Percentiles rank a stretch among this genome's conserved stretches.
These are phyloP conservation scores for Perkinsus olseni DNA, from an alignment of 169 alveolate species.

Conservation along the genomic window DNA sequence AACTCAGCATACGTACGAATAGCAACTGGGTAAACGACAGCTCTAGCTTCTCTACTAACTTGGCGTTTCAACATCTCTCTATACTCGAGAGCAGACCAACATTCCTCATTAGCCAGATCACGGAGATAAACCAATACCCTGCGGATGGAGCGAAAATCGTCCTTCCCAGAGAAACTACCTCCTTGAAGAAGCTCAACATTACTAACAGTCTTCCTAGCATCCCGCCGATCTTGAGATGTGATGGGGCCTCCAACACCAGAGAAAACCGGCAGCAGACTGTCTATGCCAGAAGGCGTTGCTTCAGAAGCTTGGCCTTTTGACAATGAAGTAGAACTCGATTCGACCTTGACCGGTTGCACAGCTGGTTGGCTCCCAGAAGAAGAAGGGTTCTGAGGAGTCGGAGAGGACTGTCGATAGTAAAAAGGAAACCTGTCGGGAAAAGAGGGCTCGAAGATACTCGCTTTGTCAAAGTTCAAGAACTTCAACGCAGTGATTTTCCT, in stretches of 20 bases:
- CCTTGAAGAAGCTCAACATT: background rate
- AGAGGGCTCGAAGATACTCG: background rate
- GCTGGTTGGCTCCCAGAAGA: background rate
- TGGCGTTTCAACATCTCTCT: background rate
- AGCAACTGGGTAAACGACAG: background rate
- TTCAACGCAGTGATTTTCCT: background rate
- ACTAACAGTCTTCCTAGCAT: background rate
- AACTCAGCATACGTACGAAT: background rate
- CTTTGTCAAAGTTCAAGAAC: background rate
- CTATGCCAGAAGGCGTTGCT: background rate
- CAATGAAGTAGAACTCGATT: background rate
- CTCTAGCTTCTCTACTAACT: background rate
- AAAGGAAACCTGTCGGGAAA: too few species aligned
- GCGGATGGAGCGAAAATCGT: background rate
- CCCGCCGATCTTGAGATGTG: background rate
- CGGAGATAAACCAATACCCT: background rate
- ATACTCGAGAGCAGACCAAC: background rate
- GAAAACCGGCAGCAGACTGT: background rate
- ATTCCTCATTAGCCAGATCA: background rate
- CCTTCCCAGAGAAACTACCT: background rate
- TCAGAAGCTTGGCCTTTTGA: background rate
- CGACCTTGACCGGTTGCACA: background rate
- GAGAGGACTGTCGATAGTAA: too few species aligned
- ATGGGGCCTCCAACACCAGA: background rate
- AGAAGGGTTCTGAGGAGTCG: background rate